Base-by-base conservation (phyloP, 2,329 filamentous ascomycete genomes). In the Fusarium sp. region DNA sequence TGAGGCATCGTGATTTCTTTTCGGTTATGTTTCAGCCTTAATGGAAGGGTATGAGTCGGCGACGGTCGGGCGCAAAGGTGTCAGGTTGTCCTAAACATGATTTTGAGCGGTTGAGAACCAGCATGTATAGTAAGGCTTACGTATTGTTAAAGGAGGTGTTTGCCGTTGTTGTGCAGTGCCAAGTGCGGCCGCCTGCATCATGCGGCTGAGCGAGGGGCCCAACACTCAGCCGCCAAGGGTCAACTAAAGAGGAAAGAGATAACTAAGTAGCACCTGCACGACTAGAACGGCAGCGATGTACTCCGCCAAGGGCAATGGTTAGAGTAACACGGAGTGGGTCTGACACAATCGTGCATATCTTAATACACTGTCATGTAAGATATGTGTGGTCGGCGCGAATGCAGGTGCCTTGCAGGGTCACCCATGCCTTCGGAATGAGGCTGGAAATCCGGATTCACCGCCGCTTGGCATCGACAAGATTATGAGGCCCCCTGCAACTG, bases 1-100 rank as follows among this genome's bases (percentile, higher is more conserved):
- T 81, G 75, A 65, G 80, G 75, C 82, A 83, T 83, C 67, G 72
- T 78, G 61, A n/a, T 29, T 29, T 29, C 1, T 20, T 5, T 20
- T 20, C n/a, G 39, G 39, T 41, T 20, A n/a, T n/a, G 16, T 41
- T 18, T 20, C 18, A 41, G 39, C 39, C 39, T 41, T 41, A 18
- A 18, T 7, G 18, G 39, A 41, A 41, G 39, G 16, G 39, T 41
- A 41, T 41, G 39, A 41, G 39, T 41, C 39, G n/a, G 39, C 39
- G 8, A 41, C 39, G 5, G 18, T 41, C 39, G 39, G 4, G 39
- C 3, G 39, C 39, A 41, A 41, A 41, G 18, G 39, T 41, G 16
- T 41, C 39, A 41, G 39, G 39, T 20, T n/a, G 4, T n/a, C 39
- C 39, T n/a, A 41, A 8, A 11, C 39, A 41, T n/a, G 18, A 20